These are phyloP conservation scores for Pyrus communis DNA, from an alignment of 306 rosid species.

Conservation along the genomic window DNA sequence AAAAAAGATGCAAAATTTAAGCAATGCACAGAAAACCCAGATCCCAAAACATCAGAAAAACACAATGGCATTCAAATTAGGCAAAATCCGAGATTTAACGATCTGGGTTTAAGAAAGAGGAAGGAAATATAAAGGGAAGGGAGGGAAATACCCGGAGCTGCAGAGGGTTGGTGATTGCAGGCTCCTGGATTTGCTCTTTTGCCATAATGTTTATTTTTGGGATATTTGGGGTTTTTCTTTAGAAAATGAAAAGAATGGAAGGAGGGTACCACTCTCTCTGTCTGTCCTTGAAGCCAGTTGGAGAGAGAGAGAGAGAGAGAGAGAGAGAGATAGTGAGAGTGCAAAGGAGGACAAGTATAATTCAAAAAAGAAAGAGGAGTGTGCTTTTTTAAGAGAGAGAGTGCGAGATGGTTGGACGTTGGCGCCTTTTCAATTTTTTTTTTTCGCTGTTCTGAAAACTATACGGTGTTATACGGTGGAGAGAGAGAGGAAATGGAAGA, in stretches of 20 bases:
- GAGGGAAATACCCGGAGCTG: slow-evolving; percentile 17
- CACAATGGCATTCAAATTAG: not conserved
- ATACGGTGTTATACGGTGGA: not conserved
- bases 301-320: not conserved
- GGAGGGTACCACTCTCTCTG: not conserved
- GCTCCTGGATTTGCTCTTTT: slow-evolving; percentile 35
- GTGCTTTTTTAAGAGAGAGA: slow-evolving; percentile 16
- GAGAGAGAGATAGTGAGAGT: not conserved
- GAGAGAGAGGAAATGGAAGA: not conserved
- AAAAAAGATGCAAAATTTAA: not conserved
- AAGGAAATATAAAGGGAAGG: not conserved
- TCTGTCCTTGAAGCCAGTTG: not conserved
- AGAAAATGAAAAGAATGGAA: not conserved
- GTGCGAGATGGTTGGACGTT: not conserved
- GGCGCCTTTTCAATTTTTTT: not conserved
- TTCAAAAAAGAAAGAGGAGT: slow-evolving; percentile 7
- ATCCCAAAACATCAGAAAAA: not conserved
- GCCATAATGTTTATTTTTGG: slow-evolving; percentile 30
- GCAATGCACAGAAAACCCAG: slow-evolving; percentile 11
- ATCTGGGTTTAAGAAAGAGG: not conserved
- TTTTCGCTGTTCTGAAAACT: not conserved
- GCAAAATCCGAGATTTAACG: not conserved
- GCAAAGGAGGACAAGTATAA: not conserved
- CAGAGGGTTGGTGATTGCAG: slow-evolving; percentile 16
- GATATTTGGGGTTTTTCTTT: slow-evolving; percentile 8